A percentile compares a stretch with the other conserved stretches of the same genome.
These are phyloP conservation scores for Vanderwaltozyma polyspora DNA, from an alignment of 805 yeast genomes.

Conservation along the genomic window DNA sequence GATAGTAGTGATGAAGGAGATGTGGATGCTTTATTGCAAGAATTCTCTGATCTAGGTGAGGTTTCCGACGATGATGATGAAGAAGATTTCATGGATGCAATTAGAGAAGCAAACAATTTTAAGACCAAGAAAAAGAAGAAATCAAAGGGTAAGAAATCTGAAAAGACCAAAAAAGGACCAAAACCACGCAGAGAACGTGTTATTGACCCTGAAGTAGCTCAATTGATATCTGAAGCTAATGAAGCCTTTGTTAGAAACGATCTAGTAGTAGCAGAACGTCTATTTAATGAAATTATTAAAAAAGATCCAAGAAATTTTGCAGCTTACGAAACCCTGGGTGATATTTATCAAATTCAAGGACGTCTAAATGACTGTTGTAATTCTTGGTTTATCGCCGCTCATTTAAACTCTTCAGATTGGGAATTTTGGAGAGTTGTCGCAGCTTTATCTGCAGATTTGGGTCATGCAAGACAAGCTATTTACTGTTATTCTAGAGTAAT, in stretches of 20 bases:
- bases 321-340: slow-evolving; percentile 84
- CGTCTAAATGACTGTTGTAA: slow-evolving; percentile 61
- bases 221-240: slow-evolving; percentile 59
- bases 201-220: slow-evolving; percentile 62
- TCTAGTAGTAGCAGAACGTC: slow-evolving; percentile 44
- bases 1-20: slow-evolving; percentile 13
- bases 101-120: slow-evolving; percentile 59
- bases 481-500: slow-evolving; percentile 66
- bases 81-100: slow-evolving; percentile 45
- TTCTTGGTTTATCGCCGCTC: slow-evolving; percentile 76
- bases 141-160: slow-evolving; percentile 21
- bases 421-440: slow-evolving; percentile 74
- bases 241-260: slow-evolving; percentile 65
- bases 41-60: slow-evolving; percentile 29
- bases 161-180: slow-evolving; percentile 20
- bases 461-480: slow-evolving; percentile 64
- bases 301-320: slow-evolving; percentile 67
- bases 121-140: slow-evolving; percentile 33
- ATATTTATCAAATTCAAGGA: slow-evolving; percentile 61
- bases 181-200: slow-evolving; percentile 29
- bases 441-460: slow-evolving; percentile 49
- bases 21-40: slow-evolving; percentile 29
- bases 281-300: slow-evolving; percentile 60
- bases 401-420: slow-evolving; percentile 61
- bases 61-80: slow-evolving; percentile 32